Evolutionary conservation across 345 rosid genomes (phyloP).

Genomic region (Isatis tinctoria): DNA sequence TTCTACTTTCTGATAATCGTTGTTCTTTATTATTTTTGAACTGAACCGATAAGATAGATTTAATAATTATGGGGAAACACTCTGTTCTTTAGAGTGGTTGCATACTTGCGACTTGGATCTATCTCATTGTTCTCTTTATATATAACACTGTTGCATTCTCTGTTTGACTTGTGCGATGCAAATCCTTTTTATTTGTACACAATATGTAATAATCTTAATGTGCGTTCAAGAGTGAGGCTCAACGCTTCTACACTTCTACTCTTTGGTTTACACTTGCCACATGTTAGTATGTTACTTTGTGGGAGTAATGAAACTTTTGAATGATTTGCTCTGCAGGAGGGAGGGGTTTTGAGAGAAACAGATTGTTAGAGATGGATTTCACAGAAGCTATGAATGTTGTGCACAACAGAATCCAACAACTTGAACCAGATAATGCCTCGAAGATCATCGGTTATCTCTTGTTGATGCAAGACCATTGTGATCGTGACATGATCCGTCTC

Average conservation of each 20-base stretch:
- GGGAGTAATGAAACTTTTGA: not conserved
- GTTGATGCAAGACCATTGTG: constrained; percentile 63
- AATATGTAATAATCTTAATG: too few species aligned
- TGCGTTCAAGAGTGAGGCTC: too few species aligned
- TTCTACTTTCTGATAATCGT: not conserved
- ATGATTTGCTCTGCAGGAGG: not conserved
- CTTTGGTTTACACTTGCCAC: too few species aligned
- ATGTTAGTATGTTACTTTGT: too few species aligned
- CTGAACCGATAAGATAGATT: too few species aligned
- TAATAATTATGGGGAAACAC: too few species aligned
- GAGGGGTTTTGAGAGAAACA: not conserved
- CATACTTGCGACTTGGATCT: not conserved
- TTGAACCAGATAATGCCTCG: constrained; percentile 77
- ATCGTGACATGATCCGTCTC: constrained; percentile 75
- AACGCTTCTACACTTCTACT: too few species aligned
- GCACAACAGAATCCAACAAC: constrained; percentile 65
- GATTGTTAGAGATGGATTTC: constrained; percentile 54
- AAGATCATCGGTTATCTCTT: constrained; percentile 76
- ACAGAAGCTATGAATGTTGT: constrained; percentile 71
- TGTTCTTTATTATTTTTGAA: not conserved
- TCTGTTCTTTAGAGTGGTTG: not conserved
- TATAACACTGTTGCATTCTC: not conserved
- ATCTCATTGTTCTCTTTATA: not conserved
- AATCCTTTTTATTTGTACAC: too few species aligned
- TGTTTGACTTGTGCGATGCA: too few species aligned